Evolutionary conservation across 257 asterid species (phyloP).

Genomic region (Jasminum sambac): DNA sequence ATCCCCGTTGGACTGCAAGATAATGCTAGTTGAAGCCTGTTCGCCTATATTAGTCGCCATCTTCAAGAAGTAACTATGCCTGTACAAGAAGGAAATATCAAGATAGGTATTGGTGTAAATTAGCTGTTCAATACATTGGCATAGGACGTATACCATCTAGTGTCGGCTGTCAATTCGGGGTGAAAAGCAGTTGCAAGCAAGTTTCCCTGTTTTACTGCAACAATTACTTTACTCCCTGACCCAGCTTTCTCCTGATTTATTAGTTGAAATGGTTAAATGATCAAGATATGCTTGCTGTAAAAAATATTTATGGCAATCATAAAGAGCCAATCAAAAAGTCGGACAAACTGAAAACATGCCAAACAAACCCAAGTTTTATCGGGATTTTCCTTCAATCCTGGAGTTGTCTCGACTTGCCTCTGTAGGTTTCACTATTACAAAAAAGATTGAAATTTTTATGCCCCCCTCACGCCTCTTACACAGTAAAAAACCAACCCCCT

Average conservation of each 20-base stretch:
- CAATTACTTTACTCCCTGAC: constrained; percentile 57
- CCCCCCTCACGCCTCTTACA: not conserved
- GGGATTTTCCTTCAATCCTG: not conserved
- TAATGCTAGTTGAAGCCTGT: constrained; percentile 46
- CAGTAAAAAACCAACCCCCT: not conserved
- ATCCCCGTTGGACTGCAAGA: constrained; percentile 30
- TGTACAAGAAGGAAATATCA: constrained; percentile 25
- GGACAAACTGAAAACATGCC: not conserved
- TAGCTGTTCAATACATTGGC: not conserved
- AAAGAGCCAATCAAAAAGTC: no score
- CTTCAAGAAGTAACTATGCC: constrained; percentile 85
- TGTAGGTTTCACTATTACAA: not conserved
- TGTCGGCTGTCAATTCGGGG: constrained; percentile 96
- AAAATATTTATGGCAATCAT: not conserved
- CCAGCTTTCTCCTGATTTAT: constrained; percentile 46
- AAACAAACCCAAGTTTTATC: not conserved
- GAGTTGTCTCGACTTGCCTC: not conserved
- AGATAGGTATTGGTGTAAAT: not conserved
- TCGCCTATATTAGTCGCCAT: constrained; percentile 53
- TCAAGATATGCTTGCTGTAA: constrained; percentile 1
- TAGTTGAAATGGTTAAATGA: not conserved
- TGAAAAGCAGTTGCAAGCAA: constrained; percentile 97
- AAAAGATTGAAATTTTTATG: not conserved
- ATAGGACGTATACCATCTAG: constrained; percentile 60
- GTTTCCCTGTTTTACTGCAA: constrained; percentile 96